Conservation (phyloP, 73 alveolate species). For the Paramecium caudatum region DNA sequence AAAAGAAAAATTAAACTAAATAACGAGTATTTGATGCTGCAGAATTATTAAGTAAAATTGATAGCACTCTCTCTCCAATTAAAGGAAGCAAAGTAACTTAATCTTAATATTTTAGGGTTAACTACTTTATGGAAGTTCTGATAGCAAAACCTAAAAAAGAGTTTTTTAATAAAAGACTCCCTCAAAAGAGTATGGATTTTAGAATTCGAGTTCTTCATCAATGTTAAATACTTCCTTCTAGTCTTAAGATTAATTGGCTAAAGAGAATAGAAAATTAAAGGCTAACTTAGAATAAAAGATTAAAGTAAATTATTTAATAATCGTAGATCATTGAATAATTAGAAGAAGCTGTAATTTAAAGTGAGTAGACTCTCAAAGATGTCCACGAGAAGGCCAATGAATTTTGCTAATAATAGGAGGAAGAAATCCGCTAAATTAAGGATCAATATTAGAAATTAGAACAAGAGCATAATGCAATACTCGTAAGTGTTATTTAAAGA, state of each 20-base stretch:
- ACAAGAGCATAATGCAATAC: slow-evolving; percentile 46
- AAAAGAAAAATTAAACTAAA: not conserved
- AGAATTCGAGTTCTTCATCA: slow-evolving; percentile 6
- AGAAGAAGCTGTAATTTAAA: slow-evolving; percentile 31
- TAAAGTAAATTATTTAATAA: not conserved
- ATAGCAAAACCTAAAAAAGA: slow-evolving; percentile 25
- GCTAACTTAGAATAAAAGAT: not conserved
- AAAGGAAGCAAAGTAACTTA: not conserved
- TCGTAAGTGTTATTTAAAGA: not conserved
- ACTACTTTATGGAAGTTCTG: slow-evolving; percentile 3
- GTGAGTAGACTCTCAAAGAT: slow-evolving; percentile 32
- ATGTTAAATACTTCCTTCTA: slow-evolving; percentile 27
- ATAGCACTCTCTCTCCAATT: slow-evolving; percentile 4
- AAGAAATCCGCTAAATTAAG: slow-evolving; percentile 30
- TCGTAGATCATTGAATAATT: slow-evolving; percentile 15
- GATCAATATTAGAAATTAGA: slow-evolving; percentile 56
- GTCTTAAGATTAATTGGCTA: slow-evolving; percentile 8
- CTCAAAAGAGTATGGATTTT: not conserved
- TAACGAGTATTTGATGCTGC: slow-evolving; percentile 8
- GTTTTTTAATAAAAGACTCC: not conserved
- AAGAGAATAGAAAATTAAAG: slow-evolving; percentile 26
- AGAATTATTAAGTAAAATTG: slow-evolving; percentile 21
- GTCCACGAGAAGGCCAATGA: slow-evolving; percentile 67
- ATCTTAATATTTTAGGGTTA: not conserved
- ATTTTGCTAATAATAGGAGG: slow-evolving; percentile 43